phyloP scores from a whole-genome alignment of 2,329 filamentous ascomycete genomes.

The Aspergillus uvarum region DNA sequence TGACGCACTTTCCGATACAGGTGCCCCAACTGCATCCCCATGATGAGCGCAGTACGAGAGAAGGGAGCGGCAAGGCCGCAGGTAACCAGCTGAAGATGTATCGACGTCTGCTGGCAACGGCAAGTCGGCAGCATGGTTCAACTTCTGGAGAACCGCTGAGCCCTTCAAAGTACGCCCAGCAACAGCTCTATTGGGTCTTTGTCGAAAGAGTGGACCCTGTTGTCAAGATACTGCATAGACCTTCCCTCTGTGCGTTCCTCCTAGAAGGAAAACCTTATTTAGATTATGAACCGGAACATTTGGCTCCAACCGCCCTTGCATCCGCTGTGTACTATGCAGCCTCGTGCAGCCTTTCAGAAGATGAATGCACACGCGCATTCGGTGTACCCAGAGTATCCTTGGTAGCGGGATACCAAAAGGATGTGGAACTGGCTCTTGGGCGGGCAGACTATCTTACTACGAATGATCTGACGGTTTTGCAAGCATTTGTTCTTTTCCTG shows the following conservation, averaged over 20 bases:
- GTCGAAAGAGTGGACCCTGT: conserved; percentile 31
- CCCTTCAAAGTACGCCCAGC: not conserved
- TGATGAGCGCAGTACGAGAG: not conserved
- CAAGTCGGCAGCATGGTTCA: conserved; percentile 9
- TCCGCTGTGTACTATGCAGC: conserved; percentile 30
- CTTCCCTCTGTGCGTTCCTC: conserved; percentile 29
- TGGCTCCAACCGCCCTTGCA: conserved; percentile 26
- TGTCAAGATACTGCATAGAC: conserved; percentile 34
- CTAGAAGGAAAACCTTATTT: conserved; percentile 29
- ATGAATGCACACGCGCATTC: conserved; percentile 25
- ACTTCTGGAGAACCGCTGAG: not conserved
- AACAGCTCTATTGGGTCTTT: conserved; percentile 27
- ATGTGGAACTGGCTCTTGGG: conserved; percentile 27
- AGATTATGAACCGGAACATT: conserved; percentile 29
- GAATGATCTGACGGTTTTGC: conserved; percentile 33
- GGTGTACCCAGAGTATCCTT: conserved; percentile 18
- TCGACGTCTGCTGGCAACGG: conserved; percentile 13
- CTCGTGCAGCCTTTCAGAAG: conserved; percentile 25
- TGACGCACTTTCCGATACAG: not conserved
- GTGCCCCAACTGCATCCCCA: not conserved
- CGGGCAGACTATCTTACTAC: conserved; percentile 32
- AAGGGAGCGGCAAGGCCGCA: not conserved
- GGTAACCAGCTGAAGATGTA: conserved; percentile 1
- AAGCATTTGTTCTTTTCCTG: conserved; percentile 34
- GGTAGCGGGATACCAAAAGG: conserved; percentile 24